Percentiles rank a stretch among this genome's conserved stretches.
Evolutionary conservation across 139 green algal genomes (phyloP).

Genomic region (Chlamydomonas sp.): DNA sequence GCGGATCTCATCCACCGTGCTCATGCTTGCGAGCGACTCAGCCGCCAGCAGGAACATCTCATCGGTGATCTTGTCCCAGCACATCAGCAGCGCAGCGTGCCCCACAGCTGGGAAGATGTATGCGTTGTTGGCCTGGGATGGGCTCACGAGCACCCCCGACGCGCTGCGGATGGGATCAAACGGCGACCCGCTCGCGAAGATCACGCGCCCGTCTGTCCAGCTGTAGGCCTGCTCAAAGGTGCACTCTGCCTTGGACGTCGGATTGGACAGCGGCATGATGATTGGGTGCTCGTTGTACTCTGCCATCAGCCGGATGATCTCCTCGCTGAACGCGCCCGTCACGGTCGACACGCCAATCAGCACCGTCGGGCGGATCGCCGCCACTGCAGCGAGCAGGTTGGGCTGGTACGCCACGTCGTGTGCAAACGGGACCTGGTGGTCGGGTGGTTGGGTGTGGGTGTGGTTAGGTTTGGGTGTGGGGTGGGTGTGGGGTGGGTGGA

Average conservation of each 20-base stretch:
- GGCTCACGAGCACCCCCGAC: too few species aligned
- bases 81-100: slow-evolving; percentile 46
- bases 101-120: slow-evolving; percentile 61
- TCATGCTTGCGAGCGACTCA: too few species aligned
- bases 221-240: slow-evolving; percentile 51
- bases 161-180: too few species aligned
- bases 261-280: slow-evolving; percentile 91
- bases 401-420: slow-evolving; percentile 27
- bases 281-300: slow-evolving; percentile 63
- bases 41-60: too few species aligned
- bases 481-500: too few species aligned
- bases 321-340: slow-evolving; percentile 39
- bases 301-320: slow-evolving; percentile 50
- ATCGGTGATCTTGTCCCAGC: slow-evolving; percentile 38
- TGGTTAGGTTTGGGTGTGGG: too few species aligned
- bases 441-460: too few species aligned
- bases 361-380: slow-evolving; percentile 37
- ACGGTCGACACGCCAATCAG: slow-evolving; percentile 55
- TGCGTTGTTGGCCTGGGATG: slow-evolving; percentile 62
- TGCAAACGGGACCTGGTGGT: slow-evolving; percentile 67
- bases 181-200: too few species aligned
- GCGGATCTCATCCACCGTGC: too few species aligned
- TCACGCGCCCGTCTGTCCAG: too few species aligned
- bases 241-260: slow-evolving; percentile 81
- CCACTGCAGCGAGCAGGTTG: slow-evolving; percentile 41